Evolutionary conservation across 2,329 filamentous ascomycete species (phyloP).

Genomic region (Claviceps pazoutovae): DNA sequence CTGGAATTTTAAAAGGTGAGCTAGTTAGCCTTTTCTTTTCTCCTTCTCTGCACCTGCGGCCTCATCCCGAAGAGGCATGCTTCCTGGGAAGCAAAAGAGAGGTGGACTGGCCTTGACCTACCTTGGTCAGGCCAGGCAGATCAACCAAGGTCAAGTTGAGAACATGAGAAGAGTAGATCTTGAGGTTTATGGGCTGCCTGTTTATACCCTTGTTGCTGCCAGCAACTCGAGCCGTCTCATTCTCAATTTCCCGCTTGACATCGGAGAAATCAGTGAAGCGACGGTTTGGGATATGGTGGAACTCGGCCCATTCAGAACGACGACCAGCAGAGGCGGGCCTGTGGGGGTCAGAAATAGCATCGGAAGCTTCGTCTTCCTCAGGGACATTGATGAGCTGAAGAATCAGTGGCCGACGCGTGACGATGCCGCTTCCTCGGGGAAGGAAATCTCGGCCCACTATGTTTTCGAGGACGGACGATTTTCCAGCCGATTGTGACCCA

Average conservation of each 20-base stretch:
- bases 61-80: conserved; percentile 3
- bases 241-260: conserved; percentile 93
- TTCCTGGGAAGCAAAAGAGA: conserved; percentile 1
- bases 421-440: conserved; percentile 90
- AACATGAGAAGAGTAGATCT: conserved; percentile 95
- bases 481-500: conserved; percentile 94
- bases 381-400: conserved; percentile 97
- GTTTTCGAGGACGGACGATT: conserved; percentile 97
- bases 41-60: not conserved
- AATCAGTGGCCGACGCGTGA: conserved; percentile 85
- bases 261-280: conserved; percentile 84
- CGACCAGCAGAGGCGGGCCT: conserved; percentile 58
- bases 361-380: conserved; percentile 52
- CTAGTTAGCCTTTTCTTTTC: not conserved
- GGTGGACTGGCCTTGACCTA: conserved; percentile 23
- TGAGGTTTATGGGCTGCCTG: conserved; percentile 91
- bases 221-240: conserved; percentile 80
- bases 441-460: conserved; percentile 97
- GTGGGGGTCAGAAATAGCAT: conserved; percentile 57
- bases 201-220: conserved; percentile 98
- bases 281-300: conserved; percentile 83
- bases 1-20: conserved; percentile 23
- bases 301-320: conserved; percentile 76
- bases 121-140: conserved; percentile 89
- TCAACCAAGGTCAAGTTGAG: conserved; percentile 94